Conservation (phyloP, 495 filamentous ascomycete genomes). For the Neurospora sp. region DNA sequence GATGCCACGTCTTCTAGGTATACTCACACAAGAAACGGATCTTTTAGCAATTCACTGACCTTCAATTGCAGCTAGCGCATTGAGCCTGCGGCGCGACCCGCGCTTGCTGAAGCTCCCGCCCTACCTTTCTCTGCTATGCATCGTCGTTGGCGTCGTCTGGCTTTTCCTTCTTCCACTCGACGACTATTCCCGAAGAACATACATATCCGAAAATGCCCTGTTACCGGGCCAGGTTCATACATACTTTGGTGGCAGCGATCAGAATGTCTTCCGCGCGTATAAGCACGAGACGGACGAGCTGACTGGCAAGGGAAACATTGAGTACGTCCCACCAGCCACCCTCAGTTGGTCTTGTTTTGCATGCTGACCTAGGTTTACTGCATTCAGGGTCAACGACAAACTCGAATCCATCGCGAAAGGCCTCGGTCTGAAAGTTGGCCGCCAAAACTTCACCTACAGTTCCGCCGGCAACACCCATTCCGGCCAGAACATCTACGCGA, state of each 20-base stretch:
- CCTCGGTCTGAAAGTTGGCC: constrained; percentile 72
- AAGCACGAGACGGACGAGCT: constrained; percentile 69
- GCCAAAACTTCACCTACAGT: constrained; percentile 65
- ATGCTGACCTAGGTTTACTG: not conserved
- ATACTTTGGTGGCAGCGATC: constrained; percentile 92
- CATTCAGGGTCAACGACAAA: constrained; percentile 51
- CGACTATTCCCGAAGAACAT: constrained; percentile 83
- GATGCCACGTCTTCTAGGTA: constrained; percentile 27
- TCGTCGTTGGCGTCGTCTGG: constrained; percentile 84
- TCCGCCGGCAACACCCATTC: constrained; percentile 64
- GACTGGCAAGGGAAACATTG: constrained; percentile 38
- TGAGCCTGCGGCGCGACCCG: constrained; percentile 53
- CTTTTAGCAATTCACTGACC: not conserved
- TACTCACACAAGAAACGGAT: not conserved
- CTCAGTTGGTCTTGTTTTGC: not conserved
- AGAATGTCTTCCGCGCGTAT: constrained; percentile 89
- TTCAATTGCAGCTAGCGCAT: constrained; percentile 31
- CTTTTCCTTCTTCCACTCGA: constrained; percentile 87
- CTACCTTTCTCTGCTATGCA: constrained; percentile 77
- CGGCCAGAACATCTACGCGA: constrained; percentile 89
- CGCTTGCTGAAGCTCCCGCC: constrained; percentile 64
- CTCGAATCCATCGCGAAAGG: constrained; percentile 65
- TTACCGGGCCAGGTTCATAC: constrained; percentile 95
- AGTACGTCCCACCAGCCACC: constrained; percentile 23
- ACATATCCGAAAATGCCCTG: constrained; percentile 96